Evolutionary conservation across 441 rosid species (phyloP), one percentile per base, ranked within the genome.

Genomic region (Croton laevigatus): DNA sequence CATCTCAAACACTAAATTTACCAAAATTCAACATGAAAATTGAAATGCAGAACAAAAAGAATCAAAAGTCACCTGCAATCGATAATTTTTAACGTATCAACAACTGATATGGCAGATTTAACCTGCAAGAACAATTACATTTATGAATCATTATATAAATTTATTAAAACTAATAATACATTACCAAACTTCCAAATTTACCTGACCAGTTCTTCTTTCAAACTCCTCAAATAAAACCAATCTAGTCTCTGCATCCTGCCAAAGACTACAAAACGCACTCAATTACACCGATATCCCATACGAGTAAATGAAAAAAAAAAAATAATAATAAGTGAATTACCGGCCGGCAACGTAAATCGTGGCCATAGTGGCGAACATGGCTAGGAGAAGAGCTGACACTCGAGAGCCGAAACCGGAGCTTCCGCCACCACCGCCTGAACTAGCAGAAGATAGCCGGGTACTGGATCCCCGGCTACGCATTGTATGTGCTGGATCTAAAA

Each of bases 211-310:
- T 48, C 88, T 84, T 61, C 74, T 81, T 57, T 89, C 91, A 17
- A 94, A 89, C 80, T 91, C 90, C 75, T 84, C 82, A 62, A 83
- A 75, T 73, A 89, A 83, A 79, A 78, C 83, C 76, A 84, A 87
- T 81, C 96, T 84, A 67, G 78, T 86, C 77, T 88, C 89, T 4
- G 98, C 83, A 68, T 90, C 96, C 87, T 85, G 94, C 98, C 97
- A 94, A 59, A 91, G 75, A 55, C 97, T 94, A 40, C 17, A 62
- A 52, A 71, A 61, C 8, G 34, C 23, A 44, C 36, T 10, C 17
- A 32, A 16, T 23, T 9, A 8, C 8, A 61, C 48, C 57, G 36
- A 19, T 42, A 38, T 61, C 65, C 44, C 10, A 6, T 40, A 40
- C 8, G 44, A 7, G 10, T 40, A 40, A 40, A 9, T 7, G 10